Evolutionary conservation across 345 rosid genomes (phyloP).

Genomic region (Ceriops decandra): DNA sequence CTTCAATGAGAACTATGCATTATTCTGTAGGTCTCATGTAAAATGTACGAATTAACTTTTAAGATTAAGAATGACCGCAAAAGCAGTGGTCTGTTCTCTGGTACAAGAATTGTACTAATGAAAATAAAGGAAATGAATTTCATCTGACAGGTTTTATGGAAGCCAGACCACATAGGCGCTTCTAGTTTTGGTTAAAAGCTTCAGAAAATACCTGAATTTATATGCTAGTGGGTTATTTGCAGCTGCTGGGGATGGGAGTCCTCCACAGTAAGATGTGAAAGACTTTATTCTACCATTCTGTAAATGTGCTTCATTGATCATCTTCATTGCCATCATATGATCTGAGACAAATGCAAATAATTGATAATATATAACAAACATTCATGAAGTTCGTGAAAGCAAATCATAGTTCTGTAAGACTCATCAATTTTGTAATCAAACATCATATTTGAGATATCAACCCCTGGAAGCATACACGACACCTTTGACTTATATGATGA

Average conservation of each 20-base stretch:
- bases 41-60: too few species aligned
- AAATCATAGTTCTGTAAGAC: too few species aligned
- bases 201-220: constrained; percentile 68
- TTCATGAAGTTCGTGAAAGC: too few species aligned
- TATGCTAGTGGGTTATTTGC: constrained; percentile 92
- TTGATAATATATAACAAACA: background rate
- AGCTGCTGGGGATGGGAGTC: constrained; percentile 94
- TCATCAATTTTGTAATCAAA: too few species aligned
- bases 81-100: background rate
- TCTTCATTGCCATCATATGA: constrained; percentile 99
- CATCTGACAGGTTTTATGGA: background rate
- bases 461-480: too few species aligned
- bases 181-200: background rate
- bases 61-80: too few species aligned
- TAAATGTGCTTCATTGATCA: constrained; percentile 70
- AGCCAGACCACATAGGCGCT: background rate
- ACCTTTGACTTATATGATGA: too few species aligned
- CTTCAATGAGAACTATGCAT: too few species aligned
- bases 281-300: constrained; percentile 70
- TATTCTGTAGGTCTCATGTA: too few species aligned
- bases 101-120: background rate
- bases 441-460: too few species aligned
- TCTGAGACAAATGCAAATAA: constrained; percentile 38
- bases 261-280: constrained; percentile 87
- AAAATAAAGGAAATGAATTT: background rate